Evolutionary conservation across 2,329 filamentous ascomycete species (phyloP).

Genomic region (Parafenestella ontariensis): DNA sequence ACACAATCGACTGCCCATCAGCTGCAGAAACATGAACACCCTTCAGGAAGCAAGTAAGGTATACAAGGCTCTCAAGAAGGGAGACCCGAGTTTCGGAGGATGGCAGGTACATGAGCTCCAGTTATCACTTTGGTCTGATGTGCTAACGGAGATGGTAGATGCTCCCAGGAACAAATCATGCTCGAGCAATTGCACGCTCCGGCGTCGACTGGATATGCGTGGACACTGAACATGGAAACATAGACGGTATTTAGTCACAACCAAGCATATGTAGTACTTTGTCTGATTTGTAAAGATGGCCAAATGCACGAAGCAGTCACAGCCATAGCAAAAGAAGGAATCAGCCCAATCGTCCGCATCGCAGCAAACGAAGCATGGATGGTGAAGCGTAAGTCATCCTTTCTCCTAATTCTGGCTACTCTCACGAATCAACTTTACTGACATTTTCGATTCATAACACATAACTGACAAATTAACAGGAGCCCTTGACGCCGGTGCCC

Average conservation of each 20-base stretch:
- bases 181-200: slow-evolving; percentile 60
- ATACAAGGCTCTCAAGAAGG: slow-evolving; percentile 58
- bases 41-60: slow-evolving; percentile 64
- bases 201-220: slow-evolving; percentile 63
- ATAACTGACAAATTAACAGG: slow-evolving; percentile 34
- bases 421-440: too few species aligned
- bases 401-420: not conserved
- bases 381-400: slow-evolving; percentile 59
- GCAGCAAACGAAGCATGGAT: slow-evolving; percentile 67
- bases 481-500: slow-evolving; percentile 66
- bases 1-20: not conserved
- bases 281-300: slow-evolving; percentile 45
- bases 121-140: not conserved
- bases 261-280: not conserved
- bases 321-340: slow-evolving; percentile 54
- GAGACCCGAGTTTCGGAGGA: slow-evolving; percentile 60
- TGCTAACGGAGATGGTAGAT: slow-evolving; percentile 39
- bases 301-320: slow-evolving; percentile 64
- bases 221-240: slow-evolving; percentile 64
- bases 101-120: slow-evolving; percentile 58
- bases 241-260: slow-evolving; percentile 51
- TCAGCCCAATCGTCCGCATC: slow-evolving; percentile 56
- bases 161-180: slow-evolving; percentile 62
- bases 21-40: slow-evolving; percentile 39
- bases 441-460: not conserved